phyloP scores from a whole-genome alignment of 495 filamentous ascomycete species.

The Talaromyces thailandensis region DNA sequence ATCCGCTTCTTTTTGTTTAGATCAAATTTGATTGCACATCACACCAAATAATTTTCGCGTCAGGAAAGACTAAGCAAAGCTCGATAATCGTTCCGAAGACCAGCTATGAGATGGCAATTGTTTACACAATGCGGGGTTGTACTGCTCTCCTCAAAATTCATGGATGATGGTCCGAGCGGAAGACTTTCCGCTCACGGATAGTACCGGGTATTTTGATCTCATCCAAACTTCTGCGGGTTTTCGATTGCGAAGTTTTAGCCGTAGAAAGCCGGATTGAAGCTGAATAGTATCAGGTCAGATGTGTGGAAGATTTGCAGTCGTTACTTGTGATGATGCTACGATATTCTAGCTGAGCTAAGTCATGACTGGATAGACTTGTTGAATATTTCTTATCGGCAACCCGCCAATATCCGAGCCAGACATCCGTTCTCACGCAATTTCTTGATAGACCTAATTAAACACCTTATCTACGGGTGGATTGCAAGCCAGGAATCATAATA shows the following conservation, averaged over 20 bases:
- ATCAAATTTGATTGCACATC: background rate
- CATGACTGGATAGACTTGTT: background rate
- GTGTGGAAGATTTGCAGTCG: background rate
- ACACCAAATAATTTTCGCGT: background rate
- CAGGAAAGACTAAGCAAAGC: background rate
- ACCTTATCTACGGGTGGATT: background rate
- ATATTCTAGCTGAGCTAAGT: background rate
- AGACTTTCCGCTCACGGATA: background rate
- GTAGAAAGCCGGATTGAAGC: background rate
- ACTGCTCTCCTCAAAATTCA: background rate
- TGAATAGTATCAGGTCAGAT: background rate
- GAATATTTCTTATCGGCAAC: background rate
- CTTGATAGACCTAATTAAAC: background rate
- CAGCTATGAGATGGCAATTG: background rate
- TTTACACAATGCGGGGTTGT: background rate
- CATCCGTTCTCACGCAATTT: background rate
- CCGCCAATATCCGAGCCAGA: background rate
- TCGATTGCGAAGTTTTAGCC: background rate
- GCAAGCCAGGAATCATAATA: background rate
- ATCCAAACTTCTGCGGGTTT: background rate
- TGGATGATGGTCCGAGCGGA: background rate
- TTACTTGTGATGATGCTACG: background rate
- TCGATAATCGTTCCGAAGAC: background rate
- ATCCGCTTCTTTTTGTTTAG: background rate
- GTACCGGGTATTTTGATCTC: slow-evolving; percentile 1